Evolutionary conservation across 2,329 filamentous ascomycete species (phyloP).

Genomic region (Tolypocladium cylindrosporum): DNA sequence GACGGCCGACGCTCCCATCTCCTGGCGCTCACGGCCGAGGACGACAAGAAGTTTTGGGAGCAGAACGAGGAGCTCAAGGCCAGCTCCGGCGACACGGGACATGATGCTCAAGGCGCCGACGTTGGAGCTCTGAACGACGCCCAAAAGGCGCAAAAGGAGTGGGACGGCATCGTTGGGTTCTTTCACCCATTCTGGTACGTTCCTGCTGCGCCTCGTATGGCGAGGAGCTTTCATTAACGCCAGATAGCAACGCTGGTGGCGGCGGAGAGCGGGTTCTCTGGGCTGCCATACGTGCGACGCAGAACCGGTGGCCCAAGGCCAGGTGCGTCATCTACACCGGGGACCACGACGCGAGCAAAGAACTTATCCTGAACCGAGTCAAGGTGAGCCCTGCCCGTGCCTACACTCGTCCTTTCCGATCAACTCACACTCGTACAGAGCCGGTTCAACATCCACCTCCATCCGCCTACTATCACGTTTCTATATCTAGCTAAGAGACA

Average conservation of each 20-base stretch:
- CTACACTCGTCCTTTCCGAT: not conserved
- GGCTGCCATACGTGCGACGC: slow-evolving; percentile 87
- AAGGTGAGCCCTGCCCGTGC: slow-evolving; percentile 37
- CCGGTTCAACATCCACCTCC: slow-evolving; percentile 86
- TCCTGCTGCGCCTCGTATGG: not conserved
- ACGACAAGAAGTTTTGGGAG: slow-evolving; percentile 28
- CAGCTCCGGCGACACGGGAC: slow-evolving; percentile 53
- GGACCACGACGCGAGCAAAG: slow-evolving; percentile 79
- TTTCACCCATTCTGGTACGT: slow-evolving; percentile 93
- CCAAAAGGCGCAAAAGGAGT: slow-evolving; percentile 43
- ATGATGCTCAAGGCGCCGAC: slow-evolving; percentile 46
- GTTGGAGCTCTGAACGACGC: slow-evolving; percentile 32
- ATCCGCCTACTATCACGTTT: slow-evolving; percentile 74
- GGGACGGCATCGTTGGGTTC: slow-evolving; percentile 84
- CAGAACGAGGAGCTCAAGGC: slow-evolving; percentile 34
- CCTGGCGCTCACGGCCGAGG: slow-evolving; percentile 37
- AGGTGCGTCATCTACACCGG: slow-evolving; percentile 93
- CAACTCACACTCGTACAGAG: slow-evolving; percentile 34
- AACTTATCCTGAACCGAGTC: slow-evolving; percentile 66
- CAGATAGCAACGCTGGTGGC: slow-evolving; percentile 75
- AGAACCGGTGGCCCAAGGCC: slow-evolving; percentile 77
- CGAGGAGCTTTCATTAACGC: slow-evolving; percentile 2
- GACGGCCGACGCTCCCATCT: slow-evolving; percentile 51
- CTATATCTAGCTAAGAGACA: slow-evolving; percentile 83
- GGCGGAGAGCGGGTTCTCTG: slow-evolving; percentile 94